Evolutionary conservation across 1,139 yeast species (phyloP).

Genomic region (Taphrina deformans): DNA sequence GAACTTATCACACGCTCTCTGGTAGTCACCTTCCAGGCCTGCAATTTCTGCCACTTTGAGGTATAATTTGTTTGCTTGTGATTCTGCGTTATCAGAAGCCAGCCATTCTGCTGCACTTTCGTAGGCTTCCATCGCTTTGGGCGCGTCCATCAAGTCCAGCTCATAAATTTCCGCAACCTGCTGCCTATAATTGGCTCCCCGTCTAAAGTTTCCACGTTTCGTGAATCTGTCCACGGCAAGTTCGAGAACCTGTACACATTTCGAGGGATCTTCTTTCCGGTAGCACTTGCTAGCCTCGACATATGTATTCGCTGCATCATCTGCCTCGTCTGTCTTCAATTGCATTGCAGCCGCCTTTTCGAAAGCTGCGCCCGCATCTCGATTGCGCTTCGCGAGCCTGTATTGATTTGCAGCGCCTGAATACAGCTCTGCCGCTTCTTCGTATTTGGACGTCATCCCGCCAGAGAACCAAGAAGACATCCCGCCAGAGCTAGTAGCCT

Average conservation of each 20-base stretch:
- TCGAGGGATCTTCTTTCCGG: conserved; percentile 63
- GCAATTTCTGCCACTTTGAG: conserved; percentile 86
- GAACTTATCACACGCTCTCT: conserved; percentile 33
- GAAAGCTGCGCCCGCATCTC: conserved; percentile 77
- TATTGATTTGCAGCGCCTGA: conserved; percentile 88
- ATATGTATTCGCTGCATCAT: conserved; percentile 87
- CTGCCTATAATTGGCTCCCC: conserved; percentile 92
- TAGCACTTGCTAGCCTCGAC: conserved; percentile 91
- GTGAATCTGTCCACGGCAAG: conserved; percentile 83
- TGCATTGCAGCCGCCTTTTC: conserved; percentile 83
- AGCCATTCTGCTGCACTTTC: conserved; percentile 97
- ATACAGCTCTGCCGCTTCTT: conserved; percentile 89
- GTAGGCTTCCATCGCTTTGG: conserved; percentile 71
- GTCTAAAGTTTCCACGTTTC: conserved; percentile 86
- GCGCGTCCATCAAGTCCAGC: conserved; percentile 62
- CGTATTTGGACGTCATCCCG: conserved; percentile 66
- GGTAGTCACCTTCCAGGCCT: conserved; percentile 69
- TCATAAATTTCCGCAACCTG: conserved; percentile 89
- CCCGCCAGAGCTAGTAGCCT: conserved; percentile 71
- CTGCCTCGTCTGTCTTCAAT: conserved; percentile 70
- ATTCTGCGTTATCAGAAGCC: conserved; percentile 88
- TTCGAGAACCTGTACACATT: conserved; percentile 55
- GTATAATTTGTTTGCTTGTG: conserved; percentile 82
- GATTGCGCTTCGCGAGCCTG: conserved; percentile 66
- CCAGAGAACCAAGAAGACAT: conserved; percentile 68